A percentile compares a stretch with the other conserved stretches of the same genome.
phyloP scores from a whole-genome alignment of 257 asterid genomes.

The Jacaranda copaia region DNA sequence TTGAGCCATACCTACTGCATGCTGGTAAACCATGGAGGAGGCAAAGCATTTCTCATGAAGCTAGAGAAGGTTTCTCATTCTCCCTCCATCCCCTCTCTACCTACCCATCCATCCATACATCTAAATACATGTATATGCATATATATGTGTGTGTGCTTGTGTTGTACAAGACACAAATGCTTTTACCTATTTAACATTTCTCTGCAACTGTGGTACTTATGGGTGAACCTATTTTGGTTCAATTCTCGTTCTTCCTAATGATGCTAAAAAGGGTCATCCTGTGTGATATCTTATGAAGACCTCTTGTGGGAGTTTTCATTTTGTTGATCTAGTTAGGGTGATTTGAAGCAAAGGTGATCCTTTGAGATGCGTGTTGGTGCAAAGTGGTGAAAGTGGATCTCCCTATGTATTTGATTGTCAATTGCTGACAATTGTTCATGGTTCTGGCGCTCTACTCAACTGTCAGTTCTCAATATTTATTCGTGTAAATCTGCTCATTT shows the following conservation, averaged over 20 bases:
- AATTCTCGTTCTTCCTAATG: not conserved
- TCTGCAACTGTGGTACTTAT: not conserved
- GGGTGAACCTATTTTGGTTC: conserved; percentile 4
- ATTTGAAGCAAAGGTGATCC: conserved; percentile 10
- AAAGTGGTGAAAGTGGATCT: not conserved
- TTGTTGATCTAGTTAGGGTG: not conserved
- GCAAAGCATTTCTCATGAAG: conserved; percentile 51
- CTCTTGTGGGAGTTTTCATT: not conserved
- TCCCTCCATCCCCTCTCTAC: not conserved
- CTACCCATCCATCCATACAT: not conserved
- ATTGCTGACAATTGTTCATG: too few species aligned
- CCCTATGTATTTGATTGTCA: too few species aligned
- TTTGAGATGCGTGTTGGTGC: not conserved
- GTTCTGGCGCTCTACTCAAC: not conserved
- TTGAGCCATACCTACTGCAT: conserved; percentile 78
- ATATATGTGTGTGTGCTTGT: not conserved
- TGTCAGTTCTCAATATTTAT: not conserved
- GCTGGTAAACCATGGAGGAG: conserved; percentile 97
- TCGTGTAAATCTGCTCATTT: not conserved
- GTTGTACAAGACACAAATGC: not conserved
- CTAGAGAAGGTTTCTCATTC: conserved; percentile 53
- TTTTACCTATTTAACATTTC: not conserved
- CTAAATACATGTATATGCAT: too few species aligned
- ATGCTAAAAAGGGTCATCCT: not conserved
- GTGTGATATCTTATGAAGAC: not conserved